phyloP scores from a whole-genome alignment of 2,329 filamentous ascomycete genomes.

The Canariomyces notabilis region DNA sequence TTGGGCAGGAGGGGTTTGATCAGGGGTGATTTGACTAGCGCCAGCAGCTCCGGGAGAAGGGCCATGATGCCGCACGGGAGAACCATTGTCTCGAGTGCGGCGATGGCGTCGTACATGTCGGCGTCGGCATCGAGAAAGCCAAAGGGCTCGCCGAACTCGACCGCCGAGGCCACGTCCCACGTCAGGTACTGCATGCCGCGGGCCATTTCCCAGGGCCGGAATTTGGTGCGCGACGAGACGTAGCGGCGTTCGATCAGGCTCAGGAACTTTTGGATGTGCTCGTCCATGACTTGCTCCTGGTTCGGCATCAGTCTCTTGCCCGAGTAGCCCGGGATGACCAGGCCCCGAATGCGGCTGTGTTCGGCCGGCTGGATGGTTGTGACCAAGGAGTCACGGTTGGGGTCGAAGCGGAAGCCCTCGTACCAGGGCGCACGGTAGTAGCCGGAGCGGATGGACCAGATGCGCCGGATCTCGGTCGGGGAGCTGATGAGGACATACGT shows the following conservation, averaged over 20 bases:
- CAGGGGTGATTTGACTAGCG: too few species aligned
- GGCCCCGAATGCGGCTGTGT: constrained; percentile 37
- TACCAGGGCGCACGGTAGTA: constrained; percentile 37
- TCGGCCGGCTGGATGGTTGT: constrained; percentile 43
- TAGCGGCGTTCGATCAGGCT: constrained; percentile 41
- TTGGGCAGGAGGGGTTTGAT: too few species aligned
- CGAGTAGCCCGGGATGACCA: constrained; percentile 28
- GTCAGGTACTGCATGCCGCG: constrained; percentile 48
- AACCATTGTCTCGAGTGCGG: too few species aligned
- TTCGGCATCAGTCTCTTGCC: constrained; percentile 31
- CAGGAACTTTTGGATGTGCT: constrained; percentile 40
- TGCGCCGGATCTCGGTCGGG: constrained; percentile 26
- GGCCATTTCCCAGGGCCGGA: constrained; percentile 44
- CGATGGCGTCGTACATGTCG: too few species aligned
- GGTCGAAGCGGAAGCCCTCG: constrained; percentile 45
- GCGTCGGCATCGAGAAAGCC: constrained; percentile 43
- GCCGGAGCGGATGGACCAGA: constrained; percentile 28
- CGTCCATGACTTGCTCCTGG: constrained; percentile 37
- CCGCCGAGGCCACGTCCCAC: constrained; percentile 48
- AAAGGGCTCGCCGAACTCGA: constrained; percentile 47
- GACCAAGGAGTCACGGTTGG: constrained; percentile 45
- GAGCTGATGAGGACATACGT: constrained; percentile 30
- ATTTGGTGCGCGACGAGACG: constrained; percentile 26
- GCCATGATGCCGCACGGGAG: too few species aligned
- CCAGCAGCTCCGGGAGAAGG: too few species aligned